These are phyloP conservation scores for Capniomyces stellatus DNA, from an alignment of 371 early-diverging fungal species.

Conservation along the genomic window DNA sequence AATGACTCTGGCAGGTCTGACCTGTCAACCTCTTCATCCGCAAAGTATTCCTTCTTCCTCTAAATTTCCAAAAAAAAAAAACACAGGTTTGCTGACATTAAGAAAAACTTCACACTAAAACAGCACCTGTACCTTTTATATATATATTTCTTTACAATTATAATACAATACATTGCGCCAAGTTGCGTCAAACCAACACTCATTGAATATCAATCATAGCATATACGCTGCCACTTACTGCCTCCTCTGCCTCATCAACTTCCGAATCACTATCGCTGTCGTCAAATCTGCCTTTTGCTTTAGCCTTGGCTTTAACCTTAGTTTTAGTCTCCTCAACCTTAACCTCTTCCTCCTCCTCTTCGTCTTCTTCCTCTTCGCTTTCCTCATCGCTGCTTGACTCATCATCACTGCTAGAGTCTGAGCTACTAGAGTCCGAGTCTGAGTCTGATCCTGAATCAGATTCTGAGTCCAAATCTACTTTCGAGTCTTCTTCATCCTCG, in stretches of 20 bases:
- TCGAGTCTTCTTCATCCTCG: background rate
- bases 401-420: too few relatives aligned
- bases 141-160: too few relatives aligned
- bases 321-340: background rate
- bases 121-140: too few relatives aligned
- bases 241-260: conserved; percentile 24
- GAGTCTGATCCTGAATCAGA: conserved; percentile 3
- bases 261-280: conserved; percentile 27
- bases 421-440: conserved; percentile 4
- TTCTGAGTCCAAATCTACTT: too few relatives aligned
- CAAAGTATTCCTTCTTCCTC: conserved; percentile 4
- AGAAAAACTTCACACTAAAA: too few relatives aligned
- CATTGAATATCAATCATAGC: background rate
- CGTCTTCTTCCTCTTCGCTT: conserved; percentile 4
- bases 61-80: background rate
- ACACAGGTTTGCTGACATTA: too few relatives aligned
- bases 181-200: too few relatives aligned
- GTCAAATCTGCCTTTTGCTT: background rate
- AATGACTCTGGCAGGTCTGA: conserved; percentile 38
- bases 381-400: conserved; percentile 3
- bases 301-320: background rate
- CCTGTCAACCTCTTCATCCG: conserved; percentile 12
- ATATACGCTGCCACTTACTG: too few relatives aligned
- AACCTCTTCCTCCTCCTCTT: background rate
- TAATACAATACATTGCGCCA: too few relatives aligned